Conservation (phyloP, 108 stramenopile genomes). For the Nitzschia sp. region DNA sequence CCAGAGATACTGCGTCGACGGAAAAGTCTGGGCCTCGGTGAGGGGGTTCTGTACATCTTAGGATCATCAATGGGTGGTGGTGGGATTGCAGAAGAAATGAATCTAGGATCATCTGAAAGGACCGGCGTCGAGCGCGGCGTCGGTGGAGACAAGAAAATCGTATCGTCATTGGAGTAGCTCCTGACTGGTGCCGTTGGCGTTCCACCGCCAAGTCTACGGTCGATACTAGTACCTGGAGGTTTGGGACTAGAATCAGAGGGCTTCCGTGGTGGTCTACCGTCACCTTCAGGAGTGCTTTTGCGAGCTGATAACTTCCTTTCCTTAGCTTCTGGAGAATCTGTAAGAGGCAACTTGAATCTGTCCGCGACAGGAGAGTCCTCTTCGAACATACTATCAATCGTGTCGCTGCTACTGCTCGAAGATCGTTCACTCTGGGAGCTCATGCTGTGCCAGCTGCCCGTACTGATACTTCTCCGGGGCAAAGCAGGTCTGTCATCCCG, state of each 20-base stretch:
- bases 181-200: neutral
- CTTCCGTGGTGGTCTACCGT: neutral
- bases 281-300: neutral
- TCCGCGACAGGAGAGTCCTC: neutral
- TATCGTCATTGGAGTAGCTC: neutral
- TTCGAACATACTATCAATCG: neutral
- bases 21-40: neutral
- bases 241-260: neutral
- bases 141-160: neutral
- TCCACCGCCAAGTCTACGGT: neutral
- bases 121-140: neutral
- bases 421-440: conserved; percentile 4
- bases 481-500: conserved; percentile 8
- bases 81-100: neutral
- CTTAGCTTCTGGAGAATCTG: neutral
- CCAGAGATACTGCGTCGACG: conserved; percentile 19
- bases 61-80: neutral
- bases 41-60: neutral
- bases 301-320: neutral
- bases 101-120: neutral
- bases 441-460: conserved; percentile 6
- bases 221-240: neutral
- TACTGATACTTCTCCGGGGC: conserved; percentile 17
- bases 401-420: neutral
- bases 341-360: conserved; percentile 10